Percentiles rank a stretch among this genome's conserved stretches.
Conservation (phyloP, 164 flowering plant species). For the Stephania yunnanensis region DNA sequence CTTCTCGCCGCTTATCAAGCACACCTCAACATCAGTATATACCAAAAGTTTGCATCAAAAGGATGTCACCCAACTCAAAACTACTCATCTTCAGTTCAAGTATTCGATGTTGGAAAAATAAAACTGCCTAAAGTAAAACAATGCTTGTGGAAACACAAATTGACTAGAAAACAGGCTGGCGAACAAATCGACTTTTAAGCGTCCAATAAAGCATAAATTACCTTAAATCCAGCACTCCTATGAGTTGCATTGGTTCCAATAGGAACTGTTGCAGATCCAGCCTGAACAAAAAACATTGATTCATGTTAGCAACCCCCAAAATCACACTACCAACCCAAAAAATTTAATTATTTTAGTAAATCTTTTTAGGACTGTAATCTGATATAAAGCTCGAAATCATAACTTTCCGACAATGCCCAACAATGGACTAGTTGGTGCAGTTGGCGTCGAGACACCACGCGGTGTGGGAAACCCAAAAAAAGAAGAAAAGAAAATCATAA, state of each 20-base stretch:
- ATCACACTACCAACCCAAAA: neutral
- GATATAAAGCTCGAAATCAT: no score
- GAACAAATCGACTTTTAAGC: neutral
- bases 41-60: neutral
- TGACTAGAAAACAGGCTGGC: neutral
- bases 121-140: neutral
- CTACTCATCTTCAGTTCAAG: neutral
- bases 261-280: constrained; percentile 36
- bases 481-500: neutral
- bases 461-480: no score
- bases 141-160: neutral
- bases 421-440: no score
- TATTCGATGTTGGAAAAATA: neutral
- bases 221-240: constrained; percentile 32
- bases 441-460: no score
- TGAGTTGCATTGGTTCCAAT: constrained; percentile 32
- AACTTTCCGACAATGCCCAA: no score
- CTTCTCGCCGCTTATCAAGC: no score
- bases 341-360: neutral
- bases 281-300: constrained; percentile 34
- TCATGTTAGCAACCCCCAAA: neutral
- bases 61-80: neutral
- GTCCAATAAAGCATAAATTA: neutral
- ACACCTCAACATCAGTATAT: no score
- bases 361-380: no score